Base-by-base conservation (phyloP, 73 alveolate genomes). In the Paramecium sonneborni region DNA sequence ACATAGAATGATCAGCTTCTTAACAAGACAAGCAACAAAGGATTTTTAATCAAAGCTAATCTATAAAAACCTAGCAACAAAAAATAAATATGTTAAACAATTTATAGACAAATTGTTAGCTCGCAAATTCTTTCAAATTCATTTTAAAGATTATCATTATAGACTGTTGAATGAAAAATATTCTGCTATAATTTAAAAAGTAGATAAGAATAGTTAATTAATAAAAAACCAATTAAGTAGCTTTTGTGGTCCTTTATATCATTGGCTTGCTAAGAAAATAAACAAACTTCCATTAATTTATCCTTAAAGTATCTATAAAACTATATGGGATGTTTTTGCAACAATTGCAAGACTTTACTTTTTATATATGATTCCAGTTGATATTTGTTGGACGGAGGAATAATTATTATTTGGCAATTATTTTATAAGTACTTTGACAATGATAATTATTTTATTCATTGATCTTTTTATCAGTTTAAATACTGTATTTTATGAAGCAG, bases 401-500 rank as follows among this genome's bases (percentile, higher is more conserved):
- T 12, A 37, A 74, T 39, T 74, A 37, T 39, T 74, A 37, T 74
- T 74, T 37, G 57, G 7, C 32, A 39, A 28, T 28, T 74, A 37
- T 74, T 74, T 74, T 14, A 34, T 12, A 18, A 39, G 57, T n/a
- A 37, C 87, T 10, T 28, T 35, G 20, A 39, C 26, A 21, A 37
- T 74, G 67, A 21, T 74, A 39, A 15, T n/a, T 9, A 39, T 74
- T 2, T 23, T 74, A 32, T 23, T 74, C 10, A 28, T 74, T 2
- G 87, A 74, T 74, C 10, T 37, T 14, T 28, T 74, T 34, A 21
- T 74, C 24, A 39, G 87, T 37, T 39, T 74, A 18, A 74, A 74
- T 38, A 74, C 87, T 21, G 87, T 74, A 34, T 74, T 28, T 74
- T 74, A 74, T 74, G 58, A 74, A 74, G 32, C 56, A 10, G 87